Evolutionary conservation across 441 rosid species (phyloP), one percentile per base, ranked within the genome.

Genomic region (Populus hybrid): DNA sequence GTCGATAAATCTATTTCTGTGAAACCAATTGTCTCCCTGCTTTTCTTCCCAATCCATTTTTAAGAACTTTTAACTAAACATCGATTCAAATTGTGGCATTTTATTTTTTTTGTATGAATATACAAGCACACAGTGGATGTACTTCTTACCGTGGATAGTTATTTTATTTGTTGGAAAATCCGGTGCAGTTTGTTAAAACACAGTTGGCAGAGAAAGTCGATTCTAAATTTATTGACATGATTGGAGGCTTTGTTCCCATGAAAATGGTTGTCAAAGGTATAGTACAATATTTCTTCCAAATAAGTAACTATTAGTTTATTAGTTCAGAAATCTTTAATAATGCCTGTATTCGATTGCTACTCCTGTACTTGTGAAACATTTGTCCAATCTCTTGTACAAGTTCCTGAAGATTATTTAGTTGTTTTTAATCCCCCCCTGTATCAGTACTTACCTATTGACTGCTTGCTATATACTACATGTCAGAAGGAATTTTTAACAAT

Each of bases 191-290:
- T 84, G 89, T 94, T 79, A 73, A 79, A 83, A 96, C 98, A 36
- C 93, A 91, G 9, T 72, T 94, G 94, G 91, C 71, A 38, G 79
- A 30, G 70, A 40, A 40, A 68, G 26, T 87, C 26, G 73, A 26
- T 53, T 6, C 79, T 38, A 78, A 79, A 42, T 53, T 90, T 23
- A 10, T 92, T 76, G 83, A 82, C 78, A 19, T 53, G 72, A 16
- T 82, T 76, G 98, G 99, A 42, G 98, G 99, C 81, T 96, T 73
- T 89, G 73, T 96, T 83, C 88, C 94, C 24, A 88, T 94, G 93
- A 86, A 91, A 82, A 80, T 85, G 85, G 88, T 96, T 75, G 79
- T 94, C 81, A 89, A 90, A 91, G 99, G 98, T 96, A 86, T 38
- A 50, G 23, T 72, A 74, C 65, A 19, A 24, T 36, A 67, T 35